Conservation (phyloP, 179 eudicot species). For the Spergularia azorica region DNA sequence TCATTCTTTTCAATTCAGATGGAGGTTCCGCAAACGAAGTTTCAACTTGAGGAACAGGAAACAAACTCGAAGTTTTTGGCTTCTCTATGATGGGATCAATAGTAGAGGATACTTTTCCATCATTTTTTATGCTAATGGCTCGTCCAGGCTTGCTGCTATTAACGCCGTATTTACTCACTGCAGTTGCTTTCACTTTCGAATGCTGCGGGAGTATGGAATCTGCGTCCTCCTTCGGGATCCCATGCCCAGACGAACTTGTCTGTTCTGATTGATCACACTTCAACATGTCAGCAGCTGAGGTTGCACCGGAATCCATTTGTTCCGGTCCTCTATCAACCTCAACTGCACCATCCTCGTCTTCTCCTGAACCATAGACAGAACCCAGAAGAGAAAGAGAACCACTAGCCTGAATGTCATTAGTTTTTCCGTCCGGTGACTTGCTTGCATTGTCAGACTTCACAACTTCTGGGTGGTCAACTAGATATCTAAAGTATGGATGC, state of each 20-base stretch:
- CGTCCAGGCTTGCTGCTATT: slow-evolving; percentile 44
- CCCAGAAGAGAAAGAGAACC: slow-evolving; percentile 91
- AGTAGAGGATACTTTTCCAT: slow-evolving; percentile 34
- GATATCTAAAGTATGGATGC: slow-evolving; percentile 91
- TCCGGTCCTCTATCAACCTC: slow-evolving; percentile 35
- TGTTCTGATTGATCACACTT: slow-evolving; percentile 32
- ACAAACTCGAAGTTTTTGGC: slow-evolving; percentile 36
- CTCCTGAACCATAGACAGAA: slow-evolving; percentile 82
- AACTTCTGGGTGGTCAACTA: slow-evolving; percentile 75
- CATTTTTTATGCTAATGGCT: slow-evolving; percentile 37
- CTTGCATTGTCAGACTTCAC: slow-evolving; percentile 53
- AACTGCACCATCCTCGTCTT: slow-evolving; percentile 68
- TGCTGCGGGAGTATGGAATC: slow-evolving; percentile 32
- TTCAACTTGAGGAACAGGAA: slow-evolving; percentile 43
- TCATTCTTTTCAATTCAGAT: slow-evolving; percentile 62
- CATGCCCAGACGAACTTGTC: slow-evolving; percentile 16
- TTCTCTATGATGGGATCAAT: slow-evolving; percentile 35
- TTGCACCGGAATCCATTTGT: slow-evolving; percentile 33
- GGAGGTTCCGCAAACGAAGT: slow-evolving; percentile 70
- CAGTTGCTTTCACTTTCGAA: slow-evolving; percentile 47
- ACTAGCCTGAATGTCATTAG: slow-evolving; percentile 34
- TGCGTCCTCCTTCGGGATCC: slow-evolving; percentile 40
- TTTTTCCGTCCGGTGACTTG: slow-evolving; percentile 42
- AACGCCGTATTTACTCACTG: slow-evolving; percentile 39
- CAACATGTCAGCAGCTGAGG: slow-evolving; percentile 31